Evolutionary conservation across 208 protist genomes (phyloP), one percentile per base, ranked within the genome.

Genomic region (Spongospora subterranea): DNA sequence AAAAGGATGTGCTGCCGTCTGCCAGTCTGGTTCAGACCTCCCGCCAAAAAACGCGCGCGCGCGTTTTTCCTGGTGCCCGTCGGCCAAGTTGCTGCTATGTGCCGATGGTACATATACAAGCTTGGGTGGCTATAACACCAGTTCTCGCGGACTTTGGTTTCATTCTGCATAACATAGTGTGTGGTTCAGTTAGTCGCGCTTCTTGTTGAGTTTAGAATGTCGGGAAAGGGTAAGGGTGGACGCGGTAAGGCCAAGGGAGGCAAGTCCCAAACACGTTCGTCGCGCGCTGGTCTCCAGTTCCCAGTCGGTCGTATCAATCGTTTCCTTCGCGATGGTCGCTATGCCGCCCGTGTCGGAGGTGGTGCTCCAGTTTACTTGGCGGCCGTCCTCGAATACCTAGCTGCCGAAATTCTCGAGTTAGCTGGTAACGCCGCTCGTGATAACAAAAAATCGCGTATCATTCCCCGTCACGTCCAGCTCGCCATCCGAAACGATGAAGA

Each of bases 291-390:
- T 65, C 97, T 99, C 45, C 97, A 98, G 95, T 99, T 99, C 96
- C 98, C 98, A 60, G 98, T 99, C 45, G 98, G 98, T 92, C 96
- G 98, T 94, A 95, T 99, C 46, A 97, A 98, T 94, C 96, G 97
- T 89, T 94, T 97, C 91, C 95, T 99, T 45, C 60, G 88, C n/a
- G 82, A 91, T 35, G 91, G 91, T n/a, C 91, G 88, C 50, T 92
- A 92, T 77, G 91, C 97, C 46, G 93, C 96, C 93, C 96, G 98
- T 94, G 94, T 99, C 90, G 97, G 98, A 95, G 96, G 97, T 46
- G 98, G 97, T 88, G 98, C 98, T 66, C 98, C 98, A 77, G 97
- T 99, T 60, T 99, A 99, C 96, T 94, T 99, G 88, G 96, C 98
- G 0, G 98, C 98, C 50, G 98, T 99, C 88, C 93, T 99, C 43